Evolutionary conservation across 2,329 filamentous ascomycete species (phyloP), one percentile per base, ranked within the genome.

Genomic region (Trichophyton simii): DNA sequence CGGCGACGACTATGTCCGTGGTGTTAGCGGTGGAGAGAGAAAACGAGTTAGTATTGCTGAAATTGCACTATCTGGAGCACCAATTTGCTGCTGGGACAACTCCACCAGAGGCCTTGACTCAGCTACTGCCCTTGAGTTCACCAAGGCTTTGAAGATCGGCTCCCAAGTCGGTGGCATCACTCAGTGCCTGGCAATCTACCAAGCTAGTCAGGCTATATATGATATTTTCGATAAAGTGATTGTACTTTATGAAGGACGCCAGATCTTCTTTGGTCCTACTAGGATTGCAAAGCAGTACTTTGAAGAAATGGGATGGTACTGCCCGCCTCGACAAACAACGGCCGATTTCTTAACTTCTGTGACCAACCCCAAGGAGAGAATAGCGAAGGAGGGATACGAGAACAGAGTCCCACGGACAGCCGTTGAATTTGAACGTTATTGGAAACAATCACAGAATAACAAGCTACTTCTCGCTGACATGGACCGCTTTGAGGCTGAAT

Each of bases 201-300:
- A 80, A 65, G 78, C 78, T 18, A 77, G 77, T 13, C 77, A 80
- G 63, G 74, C 72, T 50, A 77, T 79, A 13, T 80, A 80, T 61
- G 81, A 85, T 61, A 74, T 84, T 15, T 91, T 92, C 67, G 87
- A 92, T 73, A 91, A 91, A 70, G 83, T 82, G 0, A 79, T 84
- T 0, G 85, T 92, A 0, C 76, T 91, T 0, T 90, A 91, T 68
- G 86, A 91, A 68, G 89, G 88, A 0, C 80, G 85, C 0, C 82
- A 91, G 68, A 91, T 91, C 64, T 92, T 84, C 75, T 91, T 86
- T 65, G 89, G 88, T 0, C 81, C 82, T 0, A 81, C 83, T 0
- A 69, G 67, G 4, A 70, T 77, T 1, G 88, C 87, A 0, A 84
- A 80, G 67, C 70, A 70, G 0, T 91, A 84, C 72, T 91, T 91